phyloP scores from a whole-genome alignment of 139 green algal species.

The Spirogloea muscicola region DNA sequence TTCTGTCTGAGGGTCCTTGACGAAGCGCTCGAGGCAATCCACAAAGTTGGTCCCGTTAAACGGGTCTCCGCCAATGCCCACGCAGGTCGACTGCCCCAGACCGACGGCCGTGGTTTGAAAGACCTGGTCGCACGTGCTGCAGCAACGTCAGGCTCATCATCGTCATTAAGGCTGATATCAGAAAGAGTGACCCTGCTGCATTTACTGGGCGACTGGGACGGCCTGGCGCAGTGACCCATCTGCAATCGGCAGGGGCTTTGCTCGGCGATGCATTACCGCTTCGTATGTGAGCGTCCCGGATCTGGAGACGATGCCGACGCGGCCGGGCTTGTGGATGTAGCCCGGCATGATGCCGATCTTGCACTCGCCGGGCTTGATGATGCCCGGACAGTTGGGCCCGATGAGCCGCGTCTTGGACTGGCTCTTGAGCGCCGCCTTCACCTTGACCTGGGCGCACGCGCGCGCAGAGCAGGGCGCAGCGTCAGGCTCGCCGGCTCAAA shows the following conservation, averaged over 20 bases:
- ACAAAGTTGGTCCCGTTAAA: conserved; percentile 94
- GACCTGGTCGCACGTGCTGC: conserved; percentile 72
- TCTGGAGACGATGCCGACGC: conserved; percentile 92
- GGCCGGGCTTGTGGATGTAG: conserved; percentile 87
- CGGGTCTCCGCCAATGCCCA: conserved; percentile 62
- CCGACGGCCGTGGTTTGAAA: conserved; percentile 90
- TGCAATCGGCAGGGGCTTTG: too few species aligned
- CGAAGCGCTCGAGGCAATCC: conserved; percentile 92
- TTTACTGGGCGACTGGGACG: too few species aligned
- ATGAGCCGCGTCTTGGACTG: conserved; percentile 83
- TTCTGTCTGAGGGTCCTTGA: conserved; percentile 83
- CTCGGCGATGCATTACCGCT: conserved; percentile 51
- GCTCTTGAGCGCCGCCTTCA: conserved; percentile 85
- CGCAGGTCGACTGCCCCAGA: conserved; percentile 93
- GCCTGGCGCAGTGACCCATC: too few species aligned
- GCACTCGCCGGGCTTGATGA: conserved; percentile 83
- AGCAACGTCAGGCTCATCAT: too few species aligned
- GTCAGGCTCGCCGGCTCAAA: not conserved
- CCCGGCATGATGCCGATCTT: conserved; percentile 99
- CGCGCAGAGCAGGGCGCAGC: not conserved
- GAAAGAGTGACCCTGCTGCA: too few species aligned
- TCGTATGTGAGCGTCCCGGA: conserved; percentile 97
- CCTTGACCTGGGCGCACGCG: conserved; percentile 62
- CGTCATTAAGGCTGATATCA: too few species aligned
- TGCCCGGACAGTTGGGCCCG: conserved; percentile 94